phyloP scores from a whole-genome alignment of 805 yeast genomes.

The Hanseniaspora nectarophila region DNA sequence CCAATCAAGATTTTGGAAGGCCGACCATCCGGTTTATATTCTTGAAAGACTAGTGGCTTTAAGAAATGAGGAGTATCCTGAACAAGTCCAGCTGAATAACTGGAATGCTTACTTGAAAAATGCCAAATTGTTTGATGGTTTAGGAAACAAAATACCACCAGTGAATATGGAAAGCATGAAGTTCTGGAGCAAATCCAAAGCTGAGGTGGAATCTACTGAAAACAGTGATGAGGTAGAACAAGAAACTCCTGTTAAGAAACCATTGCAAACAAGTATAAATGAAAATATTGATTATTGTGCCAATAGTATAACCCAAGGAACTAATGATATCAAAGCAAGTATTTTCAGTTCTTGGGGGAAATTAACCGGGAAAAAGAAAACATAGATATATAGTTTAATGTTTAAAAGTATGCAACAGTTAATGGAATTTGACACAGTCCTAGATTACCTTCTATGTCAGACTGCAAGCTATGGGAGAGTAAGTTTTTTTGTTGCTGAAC shows the following conservation, averaged over 20 bases:
- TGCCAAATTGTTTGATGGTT: not conserved
- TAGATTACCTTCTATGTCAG: not conserved
- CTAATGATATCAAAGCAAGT: not conserved
- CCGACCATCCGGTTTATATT: conserved; percentile 9
- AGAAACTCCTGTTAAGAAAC: not conserved
- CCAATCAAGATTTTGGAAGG: conserved; percentile 3
- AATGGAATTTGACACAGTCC: conserved; percentile 1
- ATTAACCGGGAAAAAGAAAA: not conserved
- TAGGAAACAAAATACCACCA: not conserved
- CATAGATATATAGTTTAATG: too few species aligned
- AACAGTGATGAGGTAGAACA: not conserved
- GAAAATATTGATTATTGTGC: not conserved
- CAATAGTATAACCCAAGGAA: not conserved
- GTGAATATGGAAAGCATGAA: conserved; percentile 1
- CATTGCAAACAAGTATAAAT: not conserved
- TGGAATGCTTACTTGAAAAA: not conserved
- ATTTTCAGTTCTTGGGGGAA: conserved; percentile 3
- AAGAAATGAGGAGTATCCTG: conserved; percentile 1
- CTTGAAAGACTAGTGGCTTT: not conserved
- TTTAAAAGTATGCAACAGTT: not conserved
- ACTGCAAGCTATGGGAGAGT: not conserved
- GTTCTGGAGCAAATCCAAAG: not conserved
- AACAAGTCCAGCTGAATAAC: not conserved
- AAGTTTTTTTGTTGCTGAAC: not conserved
- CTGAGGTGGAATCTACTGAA: not conserved